Percentiles rank a stretch among this genome's conserved stretches.
Conservation (phyloP, 2,329 filamentous ascomycete species). For the Epichloe scottii region DNA sequence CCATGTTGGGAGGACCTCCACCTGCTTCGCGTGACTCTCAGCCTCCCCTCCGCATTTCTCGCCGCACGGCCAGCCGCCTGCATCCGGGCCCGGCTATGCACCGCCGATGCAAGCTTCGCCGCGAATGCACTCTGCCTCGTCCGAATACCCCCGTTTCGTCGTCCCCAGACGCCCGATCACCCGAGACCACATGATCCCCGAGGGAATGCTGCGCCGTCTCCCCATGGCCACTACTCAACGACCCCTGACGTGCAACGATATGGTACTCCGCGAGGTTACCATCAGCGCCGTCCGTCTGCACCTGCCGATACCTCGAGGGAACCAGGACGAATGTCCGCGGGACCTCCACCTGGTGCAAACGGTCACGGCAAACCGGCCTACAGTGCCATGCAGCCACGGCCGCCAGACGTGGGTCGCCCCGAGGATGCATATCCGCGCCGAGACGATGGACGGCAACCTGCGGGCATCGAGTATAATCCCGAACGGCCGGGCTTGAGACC, state of each 20-base stretch:
- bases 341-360: constrained; percentile 35
- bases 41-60: constrained; percentile 28
- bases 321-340: constrained; percentile 23
- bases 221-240: constrained; percentile 39
- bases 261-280: constrained; percentile 45
- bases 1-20: constrained; percentile 43
- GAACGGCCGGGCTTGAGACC: constrained; percentile 34
- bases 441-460: constrained; percentile 31
- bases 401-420: constrained; percentile 31
- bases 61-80: constrained; percentile 26
- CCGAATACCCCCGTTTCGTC: constrained; percentile 52
- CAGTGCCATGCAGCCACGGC: constrained; percentile 30
- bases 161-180: constrained; percentile 64
- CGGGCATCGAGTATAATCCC: constrained; percentile 37
- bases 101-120: constrained; percentile 42
- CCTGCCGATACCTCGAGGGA: constrained; percentile 33
- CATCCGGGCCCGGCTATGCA: constrained; percentile 33
- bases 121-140: constrained; percentile 37
- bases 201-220: constrained; percentile 33
- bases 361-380: constrained; percentile 38
- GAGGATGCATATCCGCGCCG: constrained; percentile 35
- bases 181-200: constrained; percentile 40
- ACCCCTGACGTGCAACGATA: constrained; percentile 48
- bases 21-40: constrained; percentile 30
- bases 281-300: constrained; percentile 35